Evolutionary conservation across 495 filamentous ascomycete genomes (phyloP), one percentile per base, ranked within the genome.

Genomic region (Cairneyella variabilis): DNA sequence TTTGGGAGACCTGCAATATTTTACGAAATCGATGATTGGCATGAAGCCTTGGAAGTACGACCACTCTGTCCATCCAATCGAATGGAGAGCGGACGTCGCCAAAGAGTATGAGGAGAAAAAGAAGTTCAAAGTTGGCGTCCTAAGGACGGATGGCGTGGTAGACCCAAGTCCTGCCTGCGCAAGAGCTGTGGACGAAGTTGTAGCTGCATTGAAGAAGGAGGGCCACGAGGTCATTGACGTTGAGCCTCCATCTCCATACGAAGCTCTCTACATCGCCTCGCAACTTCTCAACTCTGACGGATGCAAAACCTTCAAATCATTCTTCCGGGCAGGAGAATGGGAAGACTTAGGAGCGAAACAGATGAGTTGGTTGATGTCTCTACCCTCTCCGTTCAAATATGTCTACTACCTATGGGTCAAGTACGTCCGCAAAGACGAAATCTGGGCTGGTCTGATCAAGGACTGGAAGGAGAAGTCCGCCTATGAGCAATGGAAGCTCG

Each of bases 1-100:
- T 1, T 68, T 97, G 62, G 80, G 79, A 36, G 92, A 98, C 63
- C 69, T 98, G 28, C 77, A 76, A 14, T 96, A 95, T 68, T 96
- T 98, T 66, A 83, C 87, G n/a, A 78, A 79, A 36, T 79, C 82
- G 20, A 70, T 96, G 34, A 74, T 96, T 34, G 70, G 78, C 17
- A 95, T 95, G 89, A 69, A 88, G 71, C 91, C 91, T 0, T 98
- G 93, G 93, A 83, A 79, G 56, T 96, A 96, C 63, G 93, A 97
- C 59, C 80, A 89, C 48, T 83, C 78, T 1, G 90, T 91, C 1
- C 89, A 93, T 64, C 91, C 93, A 2, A 77, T 98, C 21, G 69
- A 79, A 7, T 98, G 93, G 93, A 73, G 88, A 48, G 67, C 68
- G 10, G 74, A 83, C 3, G 62, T 84, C 4, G 77, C 80, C 53